Evolutionary conservation across 2,329 filamentous ascomycete species (phyloP).

Genomic region (Talaromyces funiculosus): DNA sequence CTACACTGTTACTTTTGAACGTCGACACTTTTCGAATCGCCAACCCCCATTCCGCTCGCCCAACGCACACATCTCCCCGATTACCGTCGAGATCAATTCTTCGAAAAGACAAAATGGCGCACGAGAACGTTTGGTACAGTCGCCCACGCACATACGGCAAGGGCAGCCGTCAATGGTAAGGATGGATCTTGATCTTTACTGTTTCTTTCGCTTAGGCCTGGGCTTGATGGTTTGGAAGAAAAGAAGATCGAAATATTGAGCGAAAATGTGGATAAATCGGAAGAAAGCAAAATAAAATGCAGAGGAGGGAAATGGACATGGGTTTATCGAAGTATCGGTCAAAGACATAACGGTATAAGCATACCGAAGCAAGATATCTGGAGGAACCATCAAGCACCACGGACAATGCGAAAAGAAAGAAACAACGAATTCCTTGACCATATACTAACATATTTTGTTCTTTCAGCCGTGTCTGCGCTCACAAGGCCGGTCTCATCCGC

Average conservation of each 20-base stretch:
- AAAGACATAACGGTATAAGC: not conserved
- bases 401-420: too few species aligned
- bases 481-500: conserved; percentile 98
- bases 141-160: conserved; percentile 89
- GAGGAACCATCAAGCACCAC: not conserved
- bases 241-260: not conserved
- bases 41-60: not conserved
- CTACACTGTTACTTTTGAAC: not conserved
- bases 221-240: not conserved
- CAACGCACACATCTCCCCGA: not conserved
- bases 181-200: conserved; percentile 23
- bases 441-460: not conserved
- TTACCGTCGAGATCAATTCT: not conserved
- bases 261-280: too few species aligned
- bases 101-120: conserved; percentile 57
- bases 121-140: conserved; percentile 99
- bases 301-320: not conserved
- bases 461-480: conserved; percentile 74
- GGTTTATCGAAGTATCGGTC: not conserved
- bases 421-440: not conserved
- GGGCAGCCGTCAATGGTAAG: conserved; percentile 89
- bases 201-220: not conserved
- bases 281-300: not conserved
- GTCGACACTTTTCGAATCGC: not conserved
- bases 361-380: not conserved